Base-by-base conservation (phyloP, 2,329 filamentous ascomycete species). In the Coniosporium tulheliwenetii region DNA sequence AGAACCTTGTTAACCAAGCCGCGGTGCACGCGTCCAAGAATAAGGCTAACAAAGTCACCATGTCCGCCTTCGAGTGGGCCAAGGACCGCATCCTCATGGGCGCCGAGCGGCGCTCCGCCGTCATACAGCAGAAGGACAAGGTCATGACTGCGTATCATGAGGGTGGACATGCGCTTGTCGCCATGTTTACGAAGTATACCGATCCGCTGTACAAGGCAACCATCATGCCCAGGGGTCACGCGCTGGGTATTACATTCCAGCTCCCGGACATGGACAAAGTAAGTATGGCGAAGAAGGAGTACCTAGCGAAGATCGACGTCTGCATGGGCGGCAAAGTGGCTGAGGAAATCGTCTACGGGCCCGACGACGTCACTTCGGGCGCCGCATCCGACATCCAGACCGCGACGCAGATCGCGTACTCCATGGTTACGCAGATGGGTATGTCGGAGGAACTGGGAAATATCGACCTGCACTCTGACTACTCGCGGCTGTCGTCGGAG, bases 71-170 rank as follows among this genome's bases (percentile, higher is more conserved):
- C 47, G 87, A 95, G 51, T 98, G 89, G 87, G 91, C 91, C 43
- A 96, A 93, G 63, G 91, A 98, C 66, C 91, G 91, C 64, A 84
- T 98, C 41, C 81, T 94, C 59, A 94, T 98, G 85, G 91, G 91
- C 32, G 84, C 89, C 2, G 91, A 98, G 65, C 78, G 81, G 56
- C 83, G 79, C 58, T 93, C 81, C 50, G 85, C 89, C 63, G 75
- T 95, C 42, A 89, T 98, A 42, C 83, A 81, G 36, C 77, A 89
- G 47, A 86, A 93, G 64, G 91, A 98, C 64, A 96, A 93, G 66
- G 75, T 91, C 51, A 80, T 86, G 70, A 94, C 87, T n/a, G 86
- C 86, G 1, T 94, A 93, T 54, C 86, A 94, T 55, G 91, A 98
- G 64, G 93, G 89, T 42, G 91, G 91, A 2, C 91, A 98, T 60